Evolutionary conservation across 78 protist species (phyloP).

Genomic region (Tieghemostelium lacteum): DNA sequence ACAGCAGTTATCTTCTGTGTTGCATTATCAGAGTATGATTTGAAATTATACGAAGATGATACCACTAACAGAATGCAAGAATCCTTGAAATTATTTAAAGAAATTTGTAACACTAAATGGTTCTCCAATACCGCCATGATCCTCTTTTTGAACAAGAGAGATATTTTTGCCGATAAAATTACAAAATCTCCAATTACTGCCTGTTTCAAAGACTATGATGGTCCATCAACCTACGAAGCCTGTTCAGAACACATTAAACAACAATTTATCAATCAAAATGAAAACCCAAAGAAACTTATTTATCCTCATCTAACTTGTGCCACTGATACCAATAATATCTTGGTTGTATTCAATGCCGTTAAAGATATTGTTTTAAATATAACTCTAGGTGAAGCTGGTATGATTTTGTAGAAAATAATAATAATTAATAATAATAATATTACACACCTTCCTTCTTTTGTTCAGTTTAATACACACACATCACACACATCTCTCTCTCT

Average conservation of each 20-base stretch:
- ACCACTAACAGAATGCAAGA: conserved; percentile 95
- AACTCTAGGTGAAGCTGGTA: conserved; percentile 74
- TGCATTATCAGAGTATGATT: conserved; percentile 93
- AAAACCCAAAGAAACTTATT: conserved; percentile 73
- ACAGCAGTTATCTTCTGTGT: conserved; percentile 95
- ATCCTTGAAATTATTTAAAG: conserved; percentile 91
- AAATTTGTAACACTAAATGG: conserved; percentile 94
- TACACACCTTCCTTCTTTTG: too few species aligned
- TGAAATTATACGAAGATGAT: conserved; percentile 87
- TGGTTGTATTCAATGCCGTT: conserved; percentile 85
- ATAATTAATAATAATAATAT: too few species aligned
- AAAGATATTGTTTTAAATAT: conserved; percentile 80
- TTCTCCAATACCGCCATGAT: conserved; percentile 94
- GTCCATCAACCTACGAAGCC: conserved; percentile 65
- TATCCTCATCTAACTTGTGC: conserved; percentile 93
- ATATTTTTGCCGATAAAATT: conserved; percentile 86
- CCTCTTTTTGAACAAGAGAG: conserved; percentile 93
- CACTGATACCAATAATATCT: conserved; percentile 87
- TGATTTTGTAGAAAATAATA: conserved; percentile 22
- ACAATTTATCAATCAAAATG: conserved; percentile 78
- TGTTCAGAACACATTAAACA: conserved; percentile 76
- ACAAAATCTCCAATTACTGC: conserved; percentile 69
- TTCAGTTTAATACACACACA: too few species aligned
- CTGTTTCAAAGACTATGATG: conserved; percentile 86
- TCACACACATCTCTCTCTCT: too few species aligned